phyloP scores from a whole-genome alignment of 768 basidiomycete species.

The Auriscalpium vulgare region DNA sequence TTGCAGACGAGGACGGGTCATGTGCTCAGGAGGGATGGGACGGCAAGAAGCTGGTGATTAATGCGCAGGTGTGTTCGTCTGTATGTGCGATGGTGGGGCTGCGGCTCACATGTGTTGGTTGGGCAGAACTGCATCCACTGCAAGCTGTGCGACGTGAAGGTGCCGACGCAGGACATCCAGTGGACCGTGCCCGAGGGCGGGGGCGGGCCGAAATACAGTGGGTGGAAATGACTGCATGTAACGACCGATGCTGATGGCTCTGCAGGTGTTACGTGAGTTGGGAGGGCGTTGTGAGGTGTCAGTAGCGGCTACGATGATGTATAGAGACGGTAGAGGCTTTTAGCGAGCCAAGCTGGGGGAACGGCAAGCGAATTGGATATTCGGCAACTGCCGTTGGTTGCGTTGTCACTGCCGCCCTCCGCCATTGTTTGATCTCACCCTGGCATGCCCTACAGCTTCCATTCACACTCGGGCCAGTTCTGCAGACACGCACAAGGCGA shows the following conservation, averaged over 20 bases:
- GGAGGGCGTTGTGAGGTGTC: too few species aligned
- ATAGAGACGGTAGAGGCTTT: too few species aligned
- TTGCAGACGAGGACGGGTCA: conserved; percentile 48
- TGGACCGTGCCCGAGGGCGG: conserved; percentile 97
- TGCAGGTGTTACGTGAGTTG: too few species aligned
- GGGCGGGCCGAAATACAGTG: conserved; percentile 95
- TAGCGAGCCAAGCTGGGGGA: too few species aligned
- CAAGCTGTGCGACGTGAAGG: conserved; percentile 94
- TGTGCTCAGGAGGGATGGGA: conserved; percentile 52
- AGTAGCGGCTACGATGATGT: too few species aligned
- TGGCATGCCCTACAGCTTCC: conserved; percentile 65
- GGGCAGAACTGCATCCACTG: conserved; percentile 85
- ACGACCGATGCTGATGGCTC: too few species aligned
- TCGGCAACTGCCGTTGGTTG: too few species aligned
- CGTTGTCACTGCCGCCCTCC: too few species aligned
- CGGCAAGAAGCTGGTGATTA: conserved; percentile 90
- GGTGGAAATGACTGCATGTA: background rate
- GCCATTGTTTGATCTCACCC: too few species aligned
- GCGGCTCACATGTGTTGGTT: conserved; percentile 20
- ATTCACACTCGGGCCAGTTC: conserved; percentile 91
- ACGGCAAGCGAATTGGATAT: too few species aligned
- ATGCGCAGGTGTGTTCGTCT: conserved; percentile 67
- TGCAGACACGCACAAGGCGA: conserved; percentile 82
- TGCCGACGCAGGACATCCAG: conserved; percentile 92
- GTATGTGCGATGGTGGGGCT: background rate